Percentiles rank a stretch among this genome's conserved stretches.
Evolutionary conservation across 2,329 filamentous ascomycete genomes (phyloP).

Genomic region (Fusarium avenaceum): DNA sequence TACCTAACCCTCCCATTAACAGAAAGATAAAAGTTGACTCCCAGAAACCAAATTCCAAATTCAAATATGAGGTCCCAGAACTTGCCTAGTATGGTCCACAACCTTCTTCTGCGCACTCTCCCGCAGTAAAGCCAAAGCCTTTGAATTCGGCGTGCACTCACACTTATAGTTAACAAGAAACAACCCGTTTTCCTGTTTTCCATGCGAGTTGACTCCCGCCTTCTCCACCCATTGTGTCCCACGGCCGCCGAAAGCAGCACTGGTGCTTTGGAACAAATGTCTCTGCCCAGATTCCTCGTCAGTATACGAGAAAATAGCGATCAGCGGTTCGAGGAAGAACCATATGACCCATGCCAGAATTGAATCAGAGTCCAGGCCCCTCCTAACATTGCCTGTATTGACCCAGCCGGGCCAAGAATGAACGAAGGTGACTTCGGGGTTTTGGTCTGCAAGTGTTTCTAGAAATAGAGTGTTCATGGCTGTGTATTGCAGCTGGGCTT

Average conservation of each 20-base stretch:
- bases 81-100: conserved; percentile 53
- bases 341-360: conserved; percentile 50
- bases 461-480: conserved; percentile 46
- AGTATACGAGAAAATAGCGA: conserved; percentile 47
- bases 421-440: conserved; percentile 46
- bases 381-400: conserved; percentile 47
- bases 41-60: too few species aligned
- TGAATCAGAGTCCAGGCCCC: conserved; percentile 48
- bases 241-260: conserved; percentile 53
- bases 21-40: too few species aligned
- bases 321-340: conserved; percentile 52
- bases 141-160: conserved; percentile 51
- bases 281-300: conserved; percentile 54
- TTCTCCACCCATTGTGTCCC: conserved; percentile 52
- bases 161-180: conserved; percentile 54
- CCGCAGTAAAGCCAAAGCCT: conserved; percentile 48
- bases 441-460: conserved; percentile 43
- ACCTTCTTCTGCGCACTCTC: conserved; percentile 49
- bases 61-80: conserved; percentile 44
- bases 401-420: conserved; percentile 51
- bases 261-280: conserved; percentile 54
- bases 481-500: conserved; percentile 49
- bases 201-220: conserved; percentile 49
- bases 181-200: conserved; percentile 47
- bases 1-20: too few species aligned